A percentile compares a stretch with the other conserved stretches of the same genome.
These are phyloP conservation scores for Piper longum DNA, from an alignment of 164 flowering plant genomes.

Conservation along the genomic window DNA sequence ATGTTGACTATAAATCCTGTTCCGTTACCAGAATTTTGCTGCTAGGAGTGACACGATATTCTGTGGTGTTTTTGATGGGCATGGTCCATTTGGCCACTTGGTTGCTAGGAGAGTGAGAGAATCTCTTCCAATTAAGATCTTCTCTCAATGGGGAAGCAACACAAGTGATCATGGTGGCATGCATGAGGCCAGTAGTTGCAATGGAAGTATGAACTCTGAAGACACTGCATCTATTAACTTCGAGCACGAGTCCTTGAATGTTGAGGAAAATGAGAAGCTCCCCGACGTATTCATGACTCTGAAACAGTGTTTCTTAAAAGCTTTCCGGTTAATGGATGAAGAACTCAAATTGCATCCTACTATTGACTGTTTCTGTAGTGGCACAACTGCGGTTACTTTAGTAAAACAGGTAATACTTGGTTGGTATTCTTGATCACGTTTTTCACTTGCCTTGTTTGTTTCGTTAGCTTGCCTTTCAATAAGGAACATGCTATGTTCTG, in stretches of 20 bases:
- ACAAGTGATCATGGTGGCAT: slow-evolving; percentile 6
- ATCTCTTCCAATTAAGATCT: slow-evolving; percentile 51
- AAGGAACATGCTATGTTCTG: slow-evolving; percentile 4
- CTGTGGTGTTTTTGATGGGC: slow-evolving; percentile 87
- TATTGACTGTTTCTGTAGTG: slow-evolving; percentile 78
- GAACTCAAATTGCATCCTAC: slow-evolving; percentile 53
- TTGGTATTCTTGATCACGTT: background rate
- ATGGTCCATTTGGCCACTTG: slow-evolving; percentile 83
- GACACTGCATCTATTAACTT: slow-evolving; percentile 29
- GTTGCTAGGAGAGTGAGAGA: slow-evolving; percentile 77
- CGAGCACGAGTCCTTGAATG: slow-evolving; percentile 38
- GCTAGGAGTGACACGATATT: slow-evolving; percentile 48
- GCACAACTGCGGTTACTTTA: slow-evolving; percentile 62
- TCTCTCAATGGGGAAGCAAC: slow-evolving; percentile 40
- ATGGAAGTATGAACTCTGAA: slow-evolving; percentile 29
- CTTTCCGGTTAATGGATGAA: slow-evolving; percentile 70
- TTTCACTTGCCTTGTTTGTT: slow-evolving; percentile 1
- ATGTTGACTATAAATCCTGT: background rate
- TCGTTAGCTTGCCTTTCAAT: slow-evolving; percentile 1
- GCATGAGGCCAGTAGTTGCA: slow-evolving; percentile 15
- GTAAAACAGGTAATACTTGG: slow-evolving; percentile 42
- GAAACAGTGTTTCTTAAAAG: slow-evolving; percentile 40
- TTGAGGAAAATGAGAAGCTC: slow-evolving; percentile 28
- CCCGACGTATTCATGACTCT: slow-evolving; percentile 46
- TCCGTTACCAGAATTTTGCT: slow-evolving; percentile 38